Conservation (phyloP, 495 filamentous ascomycete species). For the Podospora anserina region DNA sequence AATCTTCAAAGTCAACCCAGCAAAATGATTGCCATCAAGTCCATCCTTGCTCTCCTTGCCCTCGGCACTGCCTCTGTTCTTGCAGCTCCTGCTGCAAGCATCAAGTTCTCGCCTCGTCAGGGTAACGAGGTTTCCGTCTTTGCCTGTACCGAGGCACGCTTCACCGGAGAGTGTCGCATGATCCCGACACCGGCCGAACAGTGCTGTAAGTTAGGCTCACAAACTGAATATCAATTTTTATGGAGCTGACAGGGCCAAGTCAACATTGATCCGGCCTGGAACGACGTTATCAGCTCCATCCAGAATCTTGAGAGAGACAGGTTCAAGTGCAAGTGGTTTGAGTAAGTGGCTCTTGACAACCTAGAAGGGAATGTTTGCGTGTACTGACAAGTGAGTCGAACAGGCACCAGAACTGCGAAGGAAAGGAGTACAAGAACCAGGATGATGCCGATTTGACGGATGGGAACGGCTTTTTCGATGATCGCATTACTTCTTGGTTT, state of each 20-base stretch:
- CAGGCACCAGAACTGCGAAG: neutral
- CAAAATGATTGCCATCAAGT: neutral
- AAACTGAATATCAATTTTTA: no score
- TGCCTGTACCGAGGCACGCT: neutral
- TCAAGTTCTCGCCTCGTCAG: neutral
- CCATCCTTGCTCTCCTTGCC: neutral
- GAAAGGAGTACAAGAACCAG: neutral
- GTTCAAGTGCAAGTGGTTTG: neutral
- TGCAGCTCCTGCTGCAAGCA: neutral
- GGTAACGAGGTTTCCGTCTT: neutral
- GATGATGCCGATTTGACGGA: neutral
- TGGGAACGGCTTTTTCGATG: neutral
- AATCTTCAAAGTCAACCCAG: neutral
- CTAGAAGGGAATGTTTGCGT: no score
- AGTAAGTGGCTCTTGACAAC: neutral
- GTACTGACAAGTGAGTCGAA: neutral
- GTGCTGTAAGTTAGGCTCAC: neutral
- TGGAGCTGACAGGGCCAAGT: neutral
- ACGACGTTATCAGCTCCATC: neutral
- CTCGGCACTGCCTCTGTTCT: neutral
- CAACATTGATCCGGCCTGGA: neutral
- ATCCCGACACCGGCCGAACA: neutral
- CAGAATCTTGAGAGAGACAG: neutral
- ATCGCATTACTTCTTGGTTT: neutral
- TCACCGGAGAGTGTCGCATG: neutral